Base-by-base conservation (phyloP, 257 asterid genomes). In the Scutellaria minor region DNA sequence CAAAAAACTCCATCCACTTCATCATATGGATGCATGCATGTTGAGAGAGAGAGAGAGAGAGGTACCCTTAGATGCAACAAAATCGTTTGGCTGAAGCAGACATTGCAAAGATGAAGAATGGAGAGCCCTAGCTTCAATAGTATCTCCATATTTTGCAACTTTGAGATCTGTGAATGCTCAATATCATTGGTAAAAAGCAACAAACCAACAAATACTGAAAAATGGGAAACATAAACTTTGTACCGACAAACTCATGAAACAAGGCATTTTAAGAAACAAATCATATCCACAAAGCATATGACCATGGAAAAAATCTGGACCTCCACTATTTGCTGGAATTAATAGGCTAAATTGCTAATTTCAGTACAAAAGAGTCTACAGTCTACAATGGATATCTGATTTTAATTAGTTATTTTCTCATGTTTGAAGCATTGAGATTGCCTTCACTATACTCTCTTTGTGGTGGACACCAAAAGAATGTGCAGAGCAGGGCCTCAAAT, bases 81-180 rank as follows among this genome's bases (percentile, higher is more conserved):
- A 77, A 75, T 89, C 87, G 50, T 73, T 68, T 45, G 88, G 76
- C 59, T 76, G 81, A 75, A 87, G 75, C 48, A 85, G 79, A 72
- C 85, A 72, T 40, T 78, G 84, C 73, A 86, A 68, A 74, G 88
- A 81, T 58, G 96, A 89, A 76, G 89, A 84, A 52, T 83, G 83
- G 12, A 87, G 68, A 27, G 92, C 86, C 81, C 89, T 81, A 40
- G 90, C 96, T 85, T 89, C 96, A 53, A 87, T 73, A 24, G 74
- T 64, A 75, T 85, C 89, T 61, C 92, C 85, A 47, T 79, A 82
- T 75, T 76, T 83, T 51, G 89, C 74, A 73, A 89, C 76, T 75
- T 84, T 87, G 76, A 89, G 84, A 83, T 89, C 96, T 89, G 76
- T 5, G 39, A 44, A 66, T 24, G 55, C 65, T 15, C 24, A 3